phyloP scores from a whole-genome alignment of 139 green algal species.

The Tetraselmis chui region DNA sequence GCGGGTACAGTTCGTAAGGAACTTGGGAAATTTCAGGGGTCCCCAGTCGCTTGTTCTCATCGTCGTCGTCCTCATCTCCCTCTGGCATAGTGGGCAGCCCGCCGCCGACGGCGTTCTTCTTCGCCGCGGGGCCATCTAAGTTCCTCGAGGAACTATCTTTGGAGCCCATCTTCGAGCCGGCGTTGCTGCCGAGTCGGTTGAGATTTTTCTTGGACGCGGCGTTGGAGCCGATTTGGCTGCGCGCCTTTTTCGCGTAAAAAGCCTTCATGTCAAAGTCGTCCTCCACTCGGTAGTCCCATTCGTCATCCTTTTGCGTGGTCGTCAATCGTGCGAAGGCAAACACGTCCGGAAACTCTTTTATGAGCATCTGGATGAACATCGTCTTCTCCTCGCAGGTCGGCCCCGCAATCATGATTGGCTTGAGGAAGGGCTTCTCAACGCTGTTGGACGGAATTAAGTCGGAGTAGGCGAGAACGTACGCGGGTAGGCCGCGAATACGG shows the following conservation, averaged over 20 bases:
- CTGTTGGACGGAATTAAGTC: slow-evolving; percentile 69
- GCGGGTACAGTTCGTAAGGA: background rate
- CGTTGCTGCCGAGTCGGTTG: background rate
- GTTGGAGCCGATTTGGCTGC: background rate
- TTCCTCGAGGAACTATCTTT: slow-evolving; percentile 34
- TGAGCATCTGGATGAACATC: slow-evolving; percentile 44
- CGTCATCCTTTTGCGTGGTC: slow-evolving; percentile 30
- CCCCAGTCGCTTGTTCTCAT: background rate
- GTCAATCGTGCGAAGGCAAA: slow-evolving; percentile 52
- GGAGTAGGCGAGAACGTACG: slow-evolving; percentile 74
- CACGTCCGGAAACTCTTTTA: slow-evolving; percentile 65
- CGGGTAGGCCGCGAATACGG: slow-evolving; percentile 54
- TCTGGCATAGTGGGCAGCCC: background rate
- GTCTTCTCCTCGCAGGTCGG: slow-evolving; percentile 20
- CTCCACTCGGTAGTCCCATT: background rate
- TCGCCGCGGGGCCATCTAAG: slow-evolving; percentile 34
- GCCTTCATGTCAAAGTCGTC: background rate
- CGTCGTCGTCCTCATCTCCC: background rate
- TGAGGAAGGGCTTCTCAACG: slow-evolving; percentile 67
- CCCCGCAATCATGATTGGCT: slow-evolving; percentile 47
- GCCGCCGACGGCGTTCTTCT: slow-evolving; percentile 7
- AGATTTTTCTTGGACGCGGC: background rate
- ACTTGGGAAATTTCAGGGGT: background rate
- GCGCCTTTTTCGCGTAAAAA: background rate
- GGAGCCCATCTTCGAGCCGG: background rate